These are phyloP conservation scores for Epichloe sylvatica DNA, from an alignment of 2,329 filamentous ascomycete species.

Conservation along the genomic window DNA sequence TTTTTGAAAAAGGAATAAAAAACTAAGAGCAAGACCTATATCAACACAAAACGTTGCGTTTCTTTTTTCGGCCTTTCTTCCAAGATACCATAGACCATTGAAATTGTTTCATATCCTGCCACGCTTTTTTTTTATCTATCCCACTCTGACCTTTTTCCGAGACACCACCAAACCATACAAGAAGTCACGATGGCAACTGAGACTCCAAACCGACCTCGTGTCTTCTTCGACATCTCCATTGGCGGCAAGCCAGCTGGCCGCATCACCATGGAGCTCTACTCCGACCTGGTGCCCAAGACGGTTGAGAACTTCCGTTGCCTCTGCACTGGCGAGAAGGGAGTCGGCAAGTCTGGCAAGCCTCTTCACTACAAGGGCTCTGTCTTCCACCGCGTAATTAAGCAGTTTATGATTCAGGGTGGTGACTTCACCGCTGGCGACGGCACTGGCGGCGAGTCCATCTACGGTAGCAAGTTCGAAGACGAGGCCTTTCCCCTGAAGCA, in stretches of 20 bases:
- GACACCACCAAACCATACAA: neutral
- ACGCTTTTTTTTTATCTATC: neutral
- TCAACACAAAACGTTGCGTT: no score
- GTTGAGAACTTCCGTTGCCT: slow-evolving; percentile 91
- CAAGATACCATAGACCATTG: neutral
- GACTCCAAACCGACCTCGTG: slow-evolving; percentile 50
- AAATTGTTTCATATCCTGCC: neutral
- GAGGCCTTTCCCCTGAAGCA: slow-evolving; percentile 92
- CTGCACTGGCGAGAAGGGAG: slow-evolving; percentile 88
- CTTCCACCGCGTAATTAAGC: slow-evolving; percentile 96
- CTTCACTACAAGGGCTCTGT: slow-evolving; percentile 84
- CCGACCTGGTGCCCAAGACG: slow-evolving; percentile 75
- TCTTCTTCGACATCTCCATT: slow-evolving; percentile 88
- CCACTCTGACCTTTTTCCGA: neutral
- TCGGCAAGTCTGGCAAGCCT: slow-evolving; percentile 66
- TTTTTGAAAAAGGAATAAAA: neutral
- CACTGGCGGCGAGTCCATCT: slow-evolving; percentile 93
- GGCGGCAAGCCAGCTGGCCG: slow-evolving; percentile 61
- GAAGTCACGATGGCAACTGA: slow-evolving; percentile 26
- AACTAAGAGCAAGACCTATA: neutral
- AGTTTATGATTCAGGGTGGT: slow-evolving; percentile 91
- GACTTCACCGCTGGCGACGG: slow-evolving; percentile 93
- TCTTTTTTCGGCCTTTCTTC: neutral
- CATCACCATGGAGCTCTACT: slow-evolving; percentile 72
- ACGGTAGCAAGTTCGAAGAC: slow-evolving; percentile 92